phyloP scores from a whole-genome alignment of 129 eudicot genomes.

The Artemisia annua region DNA sequence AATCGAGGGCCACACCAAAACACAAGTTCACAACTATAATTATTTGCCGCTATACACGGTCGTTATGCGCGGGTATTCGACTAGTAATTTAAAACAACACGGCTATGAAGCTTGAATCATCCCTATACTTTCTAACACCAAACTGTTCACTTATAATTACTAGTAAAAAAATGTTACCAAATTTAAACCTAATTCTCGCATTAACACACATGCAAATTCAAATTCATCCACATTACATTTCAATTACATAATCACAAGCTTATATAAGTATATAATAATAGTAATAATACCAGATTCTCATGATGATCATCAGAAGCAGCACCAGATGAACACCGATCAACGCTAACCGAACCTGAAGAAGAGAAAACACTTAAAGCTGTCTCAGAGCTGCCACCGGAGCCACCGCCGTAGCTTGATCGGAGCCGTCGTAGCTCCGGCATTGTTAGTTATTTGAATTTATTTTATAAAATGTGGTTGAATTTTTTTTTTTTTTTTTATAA shows the following conservation, averaged over 20 bases:
- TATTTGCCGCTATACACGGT: too few relatives aligned
- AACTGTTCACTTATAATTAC: too few relatives aligned
- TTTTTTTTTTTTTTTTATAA: background rate
- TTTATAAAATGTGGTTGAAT: background rate
- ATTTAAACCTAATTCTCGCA: too few relatives aligned
- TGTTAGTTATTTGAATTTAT: conserved; percentile 1
- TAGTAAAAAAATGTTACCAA: too few relatives aligned
- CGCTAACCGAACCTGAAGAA: conserved; percentile 76
- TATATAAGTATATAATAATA: conserved; percentile 20
- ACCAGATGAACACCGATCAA: conserved; percentile 78
- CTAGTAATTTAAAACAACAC: too few relatives aligned
- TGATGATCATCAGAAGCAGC: conserved; percentile 73
- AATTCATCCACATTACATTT: background rate
- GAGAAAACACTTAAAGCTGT: conserved; percentile 57
- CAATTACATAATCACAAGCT: conserved; percentile 31
- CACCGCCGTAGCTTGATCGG: conserved; percentile 30
- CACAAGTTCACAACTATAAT: too few relatives aligned
- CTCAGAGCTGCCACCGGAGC: conserved; percentile 35
- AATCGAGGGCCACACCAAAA: too few relatives aligned
- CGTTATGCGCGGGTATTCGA: too few relatives aligned
- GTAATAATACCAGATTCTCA: conserved; percentile 34
- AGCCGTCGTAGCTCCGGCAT: conserved; percentile 52
- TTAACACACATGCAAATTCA: conserved; percentile 8
- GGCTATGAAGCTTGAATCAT: too few relatives aligned
- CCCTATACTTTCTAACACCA: too few relatives aligned